Evolutionary conservation across 2,329 filamentous ascomycete genomes (phyloP).

Genomic region (Claviceps pazoutovae): DNA sequence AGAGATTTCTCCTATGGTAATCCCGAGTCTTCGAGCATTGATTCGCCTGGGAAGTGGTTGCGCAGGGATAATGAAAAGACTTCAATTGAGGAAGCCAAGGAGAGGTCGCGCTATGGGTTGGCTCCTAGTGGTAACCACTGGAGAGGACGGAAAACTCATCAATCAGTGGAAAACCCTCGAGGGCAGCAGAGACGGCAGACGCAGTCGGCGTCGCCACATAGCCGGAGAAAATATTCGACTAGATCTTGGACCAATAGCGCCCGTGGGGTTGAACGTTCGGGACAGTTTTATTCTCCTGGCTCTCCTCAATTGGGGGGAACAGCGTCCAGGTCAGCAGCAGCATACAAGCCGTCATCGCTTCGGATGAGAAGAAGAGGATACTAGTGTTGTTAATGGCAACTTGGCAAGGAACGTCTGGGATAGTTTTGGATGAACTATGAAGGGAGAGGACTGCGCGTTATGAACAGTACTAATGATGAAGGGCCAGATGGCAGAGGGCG

Average conservation of each 20-base stretch:
- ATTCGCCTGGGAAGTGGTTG: background rate
- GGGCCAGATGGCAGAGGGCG: background rate
- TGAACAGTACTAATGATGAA: background rate
- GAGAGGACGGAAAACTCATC: background rate
- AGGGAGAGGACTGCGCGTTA: background rate
- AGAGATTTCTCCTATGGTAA: background rate
- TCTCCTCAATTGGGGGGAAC: too few relatives aligned
- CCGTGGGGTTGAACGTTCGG: too few relatives aligned
- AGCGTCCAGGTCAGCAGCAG: background rate
- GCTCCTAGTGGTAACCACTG: background rate
- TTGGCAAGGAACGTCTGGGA: background rate
- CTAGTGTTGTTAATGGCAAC: background rate
- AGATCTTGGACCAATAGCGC: too few relatives aligned
- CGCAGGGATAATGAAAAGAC: background rate
- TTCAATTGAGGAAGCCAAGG: background rate
- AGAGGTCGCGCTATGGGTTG: background rate
- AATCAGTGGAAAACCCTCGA: background rate
- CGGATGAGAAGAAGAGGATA: conserved; percentile 1
- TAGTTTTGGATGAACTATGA: background rate
- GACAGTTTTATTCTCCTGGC: too few relatives aligned
- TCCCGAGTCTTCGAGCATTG: background rate
- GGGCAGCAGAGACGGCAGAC: background rate
- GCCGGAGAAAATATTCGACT: too few relatives aligned
- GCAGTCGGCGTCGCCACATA: too few relatives aligned
- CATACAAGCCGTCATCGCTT: conserved; percentile 21